Percentiles rank a stretch among this genome's conserved stretches.
Evolutionary conservation across 768 basidiomycete genomes (phyloP).

Genomic region (Exsudoporus frostii): DNA sequence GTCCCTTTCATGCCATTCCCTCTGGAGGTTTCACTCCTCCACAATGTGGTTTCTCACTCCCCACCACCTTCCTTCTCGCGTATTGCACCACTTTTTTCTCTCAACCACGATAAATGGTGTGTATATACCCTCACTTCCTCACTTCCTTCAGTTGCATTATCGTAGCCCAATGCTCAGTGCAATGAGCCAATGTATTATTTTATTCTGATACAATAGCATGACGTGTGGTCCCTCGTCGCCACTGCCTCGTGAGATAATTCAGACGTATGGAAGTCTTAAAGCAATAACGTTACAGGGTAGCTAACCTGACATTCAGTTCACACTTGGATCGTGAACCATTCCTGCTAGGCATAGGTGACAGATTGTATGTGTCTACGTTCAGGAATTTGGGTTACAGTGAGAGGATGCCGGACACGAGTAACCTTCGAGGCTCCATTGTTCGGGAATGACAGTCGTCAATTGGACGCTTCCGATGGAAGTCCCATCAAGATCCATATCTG

Average conservation of each 20-base stretch:
- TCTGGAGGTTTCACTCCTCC: constrained; percentile 10
- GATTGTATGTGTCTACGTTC: not conserved
- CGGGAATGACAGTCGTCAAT: constrained; percentile 13
- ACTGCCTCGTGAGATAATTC: no score
- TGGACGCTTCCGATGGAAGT: not conserved
- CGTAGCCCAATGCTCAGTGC: no score
- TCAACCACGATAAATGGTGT: constrained; percentile 12
- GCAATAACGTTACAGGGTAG: no score
- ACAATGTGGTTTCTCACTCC: not conserved
- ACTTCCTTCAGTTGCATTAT: no score
- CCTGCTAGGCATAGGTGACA: not conserved
- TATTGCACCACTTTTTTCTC: not conserved
- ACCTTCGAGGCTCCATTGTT: not conserved
- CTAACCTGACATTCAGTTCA: no score
- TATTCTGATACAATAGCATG: no score
- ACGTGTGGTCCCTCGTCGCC: no score
- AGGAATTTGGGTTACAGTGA: not conserved
- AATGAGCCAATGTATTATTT: no score
- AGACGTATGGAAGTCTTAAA: no score
- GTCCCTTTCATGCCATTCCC: constrained; percentile 11
- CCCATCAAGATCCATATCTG: not conserved
- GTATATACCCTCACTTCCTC: no score
- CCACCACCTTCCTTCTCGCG: constrained; percentile 3
- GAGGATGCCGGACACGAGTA: not conserved
- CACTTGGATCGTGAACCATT: no score